Conservation (phyloP, 345 rosid species). For the Pistacia integerrima region DNA sequence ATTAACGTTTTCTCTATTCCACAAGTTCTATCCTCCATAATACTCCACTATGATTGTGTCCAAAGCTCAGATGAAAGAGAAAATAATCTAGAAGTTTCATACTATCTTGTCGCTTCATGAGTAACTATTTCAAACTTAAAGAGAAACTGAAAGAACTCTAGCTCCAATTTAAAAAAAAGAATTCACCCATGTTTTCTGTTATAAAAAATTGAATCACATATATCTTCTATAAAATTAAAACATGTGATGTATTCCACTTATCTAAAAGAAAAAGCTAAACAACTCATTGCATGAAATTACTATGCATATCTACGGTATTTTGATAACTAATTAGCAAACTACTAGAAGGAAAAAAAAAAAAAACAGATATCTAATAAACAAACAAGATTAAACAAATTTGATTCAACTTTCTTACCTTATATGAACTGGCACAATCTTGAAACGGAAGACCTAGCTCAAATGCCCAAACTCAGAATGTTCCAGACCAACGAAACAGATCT, state of each 20-base stretch:
- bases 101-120: neutral
- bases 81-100: no score
- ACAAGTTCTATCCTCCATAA: neutral
- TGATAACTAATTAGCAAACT: neutral
- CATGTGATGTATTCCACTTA: neutral
- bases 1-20: neutral
- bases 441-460: neutral
- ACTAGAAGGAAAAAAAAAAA: neutral
- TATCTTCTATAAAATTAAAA: neutral
- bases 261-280: neutral
- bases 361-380: neutral
- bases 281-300: no score
- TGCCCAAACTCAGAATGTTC: neutral
- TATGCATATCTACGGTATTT: neutral
- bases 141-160: neutral
- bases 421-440: constrained; percentile 1
- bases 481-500: constrained; percentile 5
- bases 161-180: no score
- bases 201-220: neutral
- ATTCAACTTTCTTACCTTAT: constrained; percentile 45
- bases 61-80: no score
- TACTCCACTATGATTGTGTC: neutral
- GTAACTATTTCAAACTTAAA: no score
- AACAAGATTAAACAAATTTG: neutral
- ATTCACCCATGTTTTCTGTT: no score